These are phyloP conservation scores for Peziza echinospora DNA, from an alignment of 495 filamentous ascomycete species.

Conservation along the genomic window DNA sequence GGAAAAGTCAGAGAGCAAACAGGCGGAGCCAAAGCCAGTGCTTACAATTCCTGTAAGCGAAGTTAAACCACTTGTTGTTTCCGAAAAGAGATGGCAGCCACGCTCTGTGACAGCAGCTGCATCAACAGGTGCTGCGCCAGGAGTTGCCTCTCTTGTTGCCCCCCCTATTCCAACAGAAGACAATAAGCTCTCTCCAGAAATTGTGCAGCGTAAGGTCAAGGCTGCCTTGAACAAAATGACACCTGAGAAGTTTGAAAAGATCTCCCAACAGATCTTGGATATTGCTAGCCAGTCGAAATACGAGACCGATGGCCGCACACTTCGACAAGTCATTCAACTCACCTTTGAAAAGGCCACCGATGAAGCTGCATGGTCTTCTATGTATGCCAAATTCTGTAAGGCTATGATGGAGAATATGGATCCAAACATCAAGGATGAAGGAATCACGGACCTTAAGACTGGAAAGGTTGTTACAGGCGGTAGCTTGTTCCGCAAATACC, in stretches of 20 bases:
- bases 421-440: slow-evolving; percentile 83
- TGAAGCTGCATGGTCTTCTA: slow-evolving; percentile 94
- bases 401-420: slow-evolving; percentile 93
- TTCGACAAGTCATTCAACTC: slow-evolving; percentile 93
- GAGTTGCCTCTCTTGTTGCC: slow-evolving; percentile 27
- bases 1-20: slow-evolving; percentile 32
- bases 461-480: slow-evolving; percentile 78
- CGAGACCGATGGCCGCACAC: slow-evolving; percentile 78
- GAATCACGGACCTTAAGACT: slow-evolving; percentile 63
- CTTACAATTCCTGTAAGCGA: slow-evolving; percentile 71
- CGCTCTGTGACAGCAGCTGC: slow-evolving; percentile 34
- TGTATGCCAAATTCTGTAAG: slow-evolving; percentile 98
- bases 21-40: slow-evolving; percentile 31
- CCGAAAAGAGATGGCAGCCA: slow-evolving; percentile 75
- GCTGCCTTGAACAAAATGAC: slow-evolving; percentile 98
- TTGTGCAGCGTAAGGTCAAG: slow-evolving; percentile 98
- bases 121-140: slow-evolving; percentile 27
- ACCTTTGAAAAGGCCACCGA: slow-evolving; percentile 98
- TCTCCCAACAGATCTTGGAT: slow-evolving; percentile 73
- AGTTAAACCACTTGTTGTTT: slow-evolving; percentile 52
- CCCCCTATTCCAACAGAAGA: slow-evolving; percentile 31
- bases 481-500: slow-evolving; percentile 89
- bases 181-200: slow-evolving; percentile 58
- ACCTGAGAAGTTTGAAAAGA: slow-evolving; percentile 94
- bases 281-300: slow-evolving; percentile 91